Evolutionary conservation across 73 alveolate species (phyloP), one percentile per base, ranked within the genome.

Genomic region (Tetrahymena thermophila): DNA sequence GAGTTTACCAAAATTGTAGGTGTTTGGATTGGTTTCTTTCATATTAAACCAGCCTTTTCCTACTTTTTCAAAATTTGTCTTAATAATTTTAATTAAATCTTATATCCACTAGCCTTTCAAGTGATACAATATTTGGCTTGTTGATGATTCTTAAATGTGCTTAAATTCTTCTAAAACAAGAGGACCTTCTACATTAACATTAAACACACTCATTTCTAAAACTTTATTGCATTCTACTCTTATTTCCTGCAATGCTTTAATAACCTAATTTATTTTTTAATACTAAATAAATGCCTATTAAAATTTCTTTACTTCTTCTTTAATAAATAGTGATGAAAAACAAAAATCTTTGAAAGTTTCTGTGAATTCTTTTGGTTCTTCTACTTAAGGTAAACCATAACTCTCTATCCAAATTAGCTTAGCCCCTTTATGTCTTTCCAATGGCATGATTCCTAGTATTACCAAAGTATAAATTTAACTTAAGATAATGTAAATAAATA

Each of bases 41-140:
- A 99, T 96, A 95, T 99, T 99, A 95, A 99, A 99, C 99, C 99
- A 98, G 35, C 99, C 99, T 94, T 99, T 99, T 35, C 99, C 99
- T 6, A 99, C 99, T 31, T 98, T 99, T 35, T 98, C 96, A 94
- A 99, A 98, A 40, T 99, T 97, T 85, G 96, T 96, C 96, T 97
- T 98, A 94, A 99, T 98, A 25, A 99, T 99, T 93, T 98, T 98
- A 95, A 98, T 97, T 38, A 98, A 97, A 42, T 97, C 97, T 94
- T 98, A 97, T 6, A 98, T 99, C 99, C 99, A 99, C 44, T 97
- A 98, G 94, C 99, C 99, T 93, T 97, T 98, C 85, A 98, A 96
- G 95, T 98, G 96, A 85, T 98, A 98, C 23, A 96, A 97, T 84
- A 98, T 98, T 96, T 97, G 94, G 57, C 98, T 96, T 40, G 98